Conservation (phyloP, 2,329 filamentous ascomycete genomes). For the Kalmusia sp. region DNA sequence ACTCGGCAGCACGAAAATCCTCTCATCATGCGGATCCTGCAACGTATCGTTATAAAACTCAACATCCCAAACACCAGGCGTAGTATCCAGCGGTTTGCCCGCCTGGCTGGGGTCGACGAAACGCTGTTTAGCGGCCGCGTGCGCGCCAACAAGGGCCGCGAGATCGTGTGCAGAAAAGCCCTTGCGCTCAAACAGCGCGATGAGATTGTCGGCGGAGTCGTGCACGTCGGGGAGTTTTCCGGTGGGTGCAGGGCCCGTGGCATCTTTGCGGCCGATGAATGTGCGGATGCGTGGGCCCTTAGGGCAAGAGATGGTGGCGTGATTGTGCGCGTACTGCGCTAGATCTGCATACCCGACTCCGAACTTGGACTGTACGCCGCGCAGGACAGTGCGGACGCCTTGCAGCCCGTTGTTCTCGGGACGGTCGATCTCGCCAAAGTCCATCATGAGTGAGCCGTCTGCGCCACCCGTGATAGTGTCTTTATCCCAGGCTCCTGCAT, state of each 20-base stretch:
- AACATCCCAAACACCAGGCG: slow-evolving; percentile 59
- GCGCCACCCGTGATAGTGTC: slow-evolving; percentile 47
- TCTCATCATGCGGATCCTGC: slow-evolving; percentile 25
- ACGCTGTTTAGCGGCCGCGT: slow-evolving; percentile 58
- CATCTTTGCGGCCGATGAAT: slow-evolving; percentile 59
- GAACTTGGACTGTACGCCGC: slow-evolving; percentile 50
- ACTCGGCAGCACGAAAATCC: slow-evolving; percentile 37
- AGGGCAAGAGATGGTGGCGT: slow-evolving; percentile 59
- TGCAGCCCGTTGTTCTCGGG: slow-evolving; percentile 56
- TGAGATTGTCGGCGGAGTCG: slow-evolving; percentile 51
- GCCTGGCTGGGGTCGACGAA: slow-evolving; percentile 51
- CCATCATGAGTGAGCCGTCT: slow-evolving; percentile 51
- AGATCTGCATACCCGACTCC: slow-evolving; percentile 62
- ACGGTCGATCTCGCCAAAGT: slow-evolving; percentile 44
- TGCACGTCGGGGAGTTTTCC: slow-evolving; percentile 56
- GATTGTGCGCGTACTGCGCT: slow-evolving; percentile 57
- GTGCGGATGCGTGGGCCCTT: slow-evolving; percentile 59
- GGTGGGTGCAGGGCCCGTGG: slow-evolving; percentile 47
- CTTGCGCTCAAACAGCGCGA: slow-evolving; percentile 58
- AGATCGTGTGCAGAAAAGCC: slow-evolving; percentile 59
- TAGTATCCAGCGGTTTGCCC: slow-evolving; percentile 55
- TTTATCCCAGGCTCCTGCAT: slow-evolving; percentile 45
- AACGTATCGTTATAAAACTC: slow-evolving; percentile 55
- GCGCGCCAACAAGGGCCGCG: slow-evolving; percentile 63
- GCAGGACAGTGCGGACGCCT: slow-evolving; percentile 48